Conservation (phyloP, 306 rosid species). For the Rosa chinensis region DNA sequence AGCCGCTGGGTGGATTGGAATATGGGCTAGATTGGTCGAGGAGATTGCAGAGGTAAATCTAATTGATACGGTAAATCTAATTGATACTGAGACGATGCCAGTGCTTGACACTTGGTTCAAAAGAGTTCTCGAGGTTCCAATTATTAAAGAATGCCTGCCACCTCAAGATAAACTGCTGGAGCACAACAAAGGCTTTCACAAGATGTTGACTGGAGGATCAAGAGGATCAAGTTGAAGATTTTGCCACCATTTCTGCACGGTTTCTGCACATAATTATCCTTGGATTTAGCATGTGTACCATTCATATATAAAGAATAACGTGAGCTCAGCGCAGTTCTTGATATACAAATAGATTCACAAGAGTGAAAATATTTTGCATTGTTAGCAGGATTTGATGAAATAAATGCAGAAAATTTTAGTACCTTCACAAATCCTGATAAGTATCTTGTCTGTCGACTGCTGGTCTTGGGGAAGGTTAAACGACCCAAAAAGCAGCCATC, state of each 20-base stretch:
- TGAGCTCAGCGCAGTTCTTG: not conserved
- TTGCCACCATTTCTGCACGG: not conserved
- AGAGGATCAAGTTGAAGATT: conserved; percentile 38
- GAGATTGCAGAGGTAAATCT: conserved; percentile 36
- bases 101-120: conserved; percentile 40
- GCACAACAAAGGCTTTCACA: conserved; percentile 23
- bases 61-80: conserved; percentile 33
- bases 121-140: conserved; percentile 30
- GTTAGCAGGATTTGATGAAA: not conserved
- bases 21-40: conserved; percentile 28
- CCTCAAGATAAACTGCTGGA: conserved; percentile 37
- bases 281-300: not conserved
- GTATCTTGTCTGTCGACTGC: not conserved
- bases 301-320: not conserved
- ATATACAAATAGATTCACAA: conserved; percentile 1
- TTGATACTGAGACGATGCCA: conserved; percentile 38
- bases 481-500: conserved; percentile 5
- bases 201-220: conserved; percentile 30
- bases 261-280: conserved; percentile 2
- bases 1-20: conserved; percentile 47
- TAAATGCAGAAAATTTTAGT: not conserved
- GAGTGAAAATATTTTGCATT: not conserved
- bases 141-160: conserved; percentile 40
- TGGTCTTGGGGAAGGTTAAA: not conserved
- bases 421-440: not conserved